phyloP scores from a whole-genome alignment of 192 early-diverging fungal genomes.

The Umbelopsis sp. region DNA sequence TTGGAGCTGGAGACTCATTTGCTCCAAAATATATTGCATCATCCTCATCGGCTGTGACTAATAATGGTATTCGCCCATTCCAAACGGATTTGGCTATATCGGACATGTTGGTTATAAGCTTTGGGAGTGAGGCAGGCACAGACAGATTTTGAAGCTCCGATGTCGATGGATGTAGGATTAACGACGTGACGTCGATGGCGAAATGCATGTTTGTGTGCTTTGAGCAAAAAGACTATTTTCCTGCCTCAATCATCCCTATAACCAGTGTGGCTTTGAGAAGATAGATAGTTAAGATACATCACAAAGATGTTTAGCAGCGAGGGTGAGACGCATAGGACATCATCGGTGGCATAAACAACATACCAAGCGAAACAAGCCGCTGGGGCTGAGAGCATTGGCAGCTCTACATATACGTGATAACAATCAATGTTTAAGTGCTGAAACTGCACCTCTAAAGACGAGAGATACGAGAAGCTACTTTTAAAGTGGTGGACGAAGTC shows the following conservation, averaged over 20 bases:
- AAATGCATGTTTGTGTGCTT: no score
- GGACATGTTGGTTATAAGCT: background rate
- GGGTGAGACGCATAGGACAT: background rate
- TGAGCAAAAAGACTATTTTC: no score
- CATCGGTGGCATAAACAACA: background rate
- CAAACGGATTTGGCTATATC: slow-evolving; percentile 35
- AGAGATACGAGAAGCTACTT: no score
- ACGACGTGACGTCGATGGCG: no score
- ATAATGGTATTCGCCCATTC: slow-evolving; percentile 38
- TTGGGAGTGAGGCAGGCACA: background rate
- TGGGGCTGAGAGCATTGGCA: background rate
- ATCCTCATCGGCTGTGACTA: slow-evolving; percentile 20
- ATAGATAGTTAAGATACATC: no score
- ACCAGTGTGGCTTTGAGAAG: no score
- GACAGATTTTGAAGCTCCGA: background rate
- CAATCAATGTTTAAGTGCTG: no score
- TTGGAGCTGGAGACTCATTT: slow-evolving; percentile 26
- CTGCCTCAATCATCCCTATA: no score
- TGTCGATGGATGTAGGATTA: no score
- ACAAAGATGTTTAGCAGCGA: background rate
- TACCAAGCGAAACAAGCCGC: background rate
- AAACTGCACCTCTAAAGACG: no score
- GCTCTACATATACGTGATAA: no score
- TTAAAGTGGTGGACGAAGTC: no score
- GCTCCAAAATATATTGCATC: slow-evolving; percentile 29